A percentile compares a stretch with the other conserved stretches of the same genome.
Evolutionary conservation across 2,329 filamentous ascomycete genomes (phyloP).

Genomic region (Arthrinium phaeospermum): DNA sequence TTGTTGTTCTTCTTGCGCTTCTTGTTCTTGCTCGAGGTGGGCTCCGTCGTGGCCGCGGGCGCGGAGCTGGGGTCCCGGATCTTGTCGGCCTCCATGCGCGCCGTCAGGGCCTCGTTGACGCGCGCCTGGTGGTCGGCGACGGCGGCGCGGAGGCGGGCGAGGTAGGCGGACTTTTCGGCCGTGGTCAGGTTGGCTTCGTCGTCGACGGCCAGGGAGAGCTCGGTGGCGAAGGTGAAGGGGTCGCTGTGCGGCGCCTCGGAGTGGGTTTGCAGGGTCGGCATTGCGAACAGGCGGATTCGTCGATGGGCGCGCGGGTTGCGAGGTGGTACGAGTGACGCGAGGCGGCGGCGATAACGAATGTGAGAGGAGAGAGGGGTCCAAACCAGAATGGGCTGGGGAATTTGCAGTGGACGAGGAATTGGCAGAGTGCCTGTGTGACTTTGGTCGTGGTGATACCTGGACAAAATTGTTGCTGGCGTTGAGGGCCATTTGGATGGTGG

Average conservation of each 20-base stretch:
- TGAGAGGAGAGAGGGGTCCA: background rate
- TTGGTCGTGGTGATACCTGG: background rate
- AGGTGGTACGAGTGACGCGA: background rate
- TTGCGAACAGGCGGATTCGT: background rate
- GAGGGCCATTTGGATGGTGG: background rate
- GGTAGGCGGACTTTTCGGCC: constrained; percentile 61
- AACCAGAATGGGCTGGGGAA: background rate
- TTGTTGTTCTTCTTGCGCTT: constrained; percentile 43
- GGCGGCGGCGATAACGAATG: too few species aligned
- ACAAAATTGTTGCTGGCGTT: background rate
- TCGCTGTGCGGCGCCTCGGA: constrained; percentile 6
- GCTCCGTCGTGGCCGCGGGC: constrained; percentile 8
- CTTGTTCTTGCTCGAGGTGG: constrained; percentile 12
- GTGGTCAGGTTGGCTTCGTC: background rate
- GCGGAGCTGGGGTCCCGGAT: constrained; percentile 46
- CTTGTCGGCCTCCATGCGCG: constrained; percentile 77
- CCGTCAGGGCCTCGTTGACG: constrained; percentile 74
- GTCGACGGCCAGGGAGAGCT: background rate
- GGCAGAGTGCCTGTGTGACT: background rate
- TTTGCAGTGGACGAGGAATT: background rate
- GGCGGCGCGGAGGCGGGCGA: constrained; percentile 63
- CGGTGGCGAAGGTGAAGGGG: constrained; percentile 1
- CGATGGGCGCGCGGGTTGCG: too few species aligned
- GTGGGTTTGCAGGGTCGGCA: constrained; percentile 8
- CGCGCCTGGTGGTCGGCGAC: constrained; percentile 64